Percentiles rank a stretch among this genome's conserved stretches.
Conservation (phyloP, 768 basidiomycete species). For the Rhodotorula toruloides region DNA sequence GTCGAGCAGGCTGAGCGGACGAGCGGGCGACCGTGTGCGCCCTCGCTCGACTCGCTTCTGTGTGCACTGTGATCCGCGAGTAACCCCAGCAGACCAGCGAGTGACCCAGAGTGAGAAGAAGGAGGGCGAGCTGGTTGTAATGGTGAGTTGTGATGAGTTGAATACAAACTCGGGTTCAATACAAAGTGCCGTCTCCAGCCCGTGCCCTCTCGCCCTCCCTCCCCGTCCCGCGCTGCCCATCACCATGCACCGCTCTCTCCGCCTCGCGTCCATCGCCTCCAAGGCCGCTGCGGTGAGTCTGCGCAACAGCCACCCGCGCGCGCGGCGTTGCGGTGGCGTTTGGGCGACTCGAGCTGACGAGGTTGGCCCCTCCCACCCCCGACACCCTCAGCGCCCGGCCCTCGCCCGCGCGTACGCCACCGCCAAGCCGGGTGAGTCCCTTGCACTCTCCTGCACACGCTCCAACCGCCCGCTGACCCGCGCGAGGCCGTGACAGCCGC, state of each 20-base stretch:
- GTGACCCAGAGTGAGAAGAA: too few species aligned
- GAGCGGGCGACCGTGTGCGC: too few species aligned
- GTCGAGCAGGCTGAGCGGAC: too few species aligned
- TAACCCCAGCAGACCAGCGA: too few species aligned
- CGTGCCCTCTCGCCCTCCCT: too few species aligned
- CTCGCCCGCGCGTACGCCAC: conserved; percentile 80
- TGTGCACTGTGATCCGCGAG: too few species aligned
- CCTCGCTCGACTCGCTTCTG: too few species aligned
- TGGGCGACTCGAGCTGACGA: conserved; percentile 4
- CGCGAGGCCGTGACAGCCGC: conserved; percentile 59
- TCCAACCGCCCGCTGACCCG: neutral
- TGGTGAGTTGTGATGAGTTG: too few species aligned
- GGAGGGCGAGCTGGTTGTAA: too few species aligned
- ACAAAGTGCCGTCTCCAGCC: too few species aligned
- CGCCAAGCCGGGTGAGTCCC: conserved; percentile 85
- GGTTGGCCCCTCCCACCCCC: conserved; percentile 20
- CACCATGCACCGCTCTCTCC: conserved; percentile 36
- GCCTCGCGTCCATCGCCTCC: conserved; percentile 31
- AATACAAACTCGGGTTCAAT: too few species aligned
- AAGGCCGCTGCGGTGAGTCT: conserved; percentile 29
- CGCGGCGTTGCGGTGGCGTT: neutral
- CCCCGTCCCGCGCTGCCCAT: neutral
- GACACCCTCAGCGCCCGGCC: conserved; percentile 28
- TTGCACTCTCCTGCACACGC: neutral
- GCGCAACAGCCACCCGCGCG: neutral